Percentiles rank a stretch among this genome's conserved stretches.
phyloP scores from a whole-genome alignment of 2,329 filamentous ascomycete genomes.

The Lachnellula suecica region DNA sequence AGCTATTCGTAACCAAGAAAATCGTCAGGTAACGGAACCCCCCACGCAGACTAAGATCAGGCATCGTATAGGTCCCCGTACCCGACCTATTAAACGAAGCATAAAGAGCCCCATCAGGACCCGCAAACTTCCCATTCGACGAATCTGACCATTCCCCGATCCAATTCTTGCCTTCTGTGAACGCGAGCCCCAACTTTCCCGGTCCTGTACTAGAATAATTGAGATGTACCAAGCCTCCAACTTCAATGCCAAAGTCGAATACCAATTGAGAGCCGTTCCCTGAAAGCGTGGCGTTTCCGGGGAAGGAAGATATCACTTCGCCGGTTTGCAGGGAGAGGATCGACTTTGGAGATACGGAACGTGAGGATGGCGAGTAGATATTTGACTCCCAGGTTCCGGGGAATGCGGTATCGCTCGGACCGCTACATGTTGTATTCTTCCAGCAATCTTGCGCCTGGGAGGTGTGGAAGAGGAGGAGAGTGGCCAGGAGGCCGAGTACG shows the following conservation, averaged over 20 bases:
- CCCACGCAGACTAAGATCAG: slow-evolving; percentile 44
- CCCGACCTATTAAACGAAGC: slow-evolving; percentile 37
- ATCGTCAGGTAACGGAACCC: slow-evolving; percentile 54
- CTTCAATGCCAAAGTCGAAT: slow-evolving; percentile 59
- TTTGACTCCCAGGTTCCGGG: slow-evolving; percentile 57
- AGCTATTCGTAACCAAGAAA: slow-evolving; percentile 38
- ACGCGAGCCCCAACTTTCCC: slow-evolving; percentile 44
- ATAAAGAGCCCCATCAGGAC: slow-evolving; percentile 49
- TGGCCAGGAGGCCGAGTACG: background rate
- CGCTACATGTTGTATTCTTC: slow-evolving; percentile 53
- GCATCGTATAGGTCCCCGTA: slow-evolving; percentile 41
- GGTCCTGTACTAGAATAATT: slow-evolving; percentile 34
- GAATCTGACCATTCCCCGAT: slow-evolving; percentile 47
- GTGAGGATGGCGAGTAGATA: slow-evolving; percentile 54
- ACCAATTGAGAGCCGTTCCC: slow-evolving; percentile 51
- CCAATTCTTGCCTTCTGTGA: slow-evolving; percentile 47
- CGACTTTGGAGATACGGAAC: slow-evolving; percentile 48
- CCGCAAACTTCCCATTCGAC: slow-evolving; percentile 47
- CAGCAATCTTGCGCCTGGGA: slow-evolving; percentile 43
- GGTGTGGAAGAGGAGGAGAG: slow-evolving; percentile 1
- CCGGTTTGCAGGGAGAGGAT: slow-evolving; percentile 37
- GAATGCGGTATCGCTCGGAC: slow-evolving; percentile 49
- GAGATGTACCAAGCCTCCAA: slow-evolving; percentile 51
- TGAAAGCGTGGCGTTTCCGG: slow-evolving; percentile 13
- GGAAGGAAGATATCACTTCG: slow-evolving; percentile 25